Conservation (phyloP, 768 basidiomycete species). For the Scleroderma citrinum region DNA sequence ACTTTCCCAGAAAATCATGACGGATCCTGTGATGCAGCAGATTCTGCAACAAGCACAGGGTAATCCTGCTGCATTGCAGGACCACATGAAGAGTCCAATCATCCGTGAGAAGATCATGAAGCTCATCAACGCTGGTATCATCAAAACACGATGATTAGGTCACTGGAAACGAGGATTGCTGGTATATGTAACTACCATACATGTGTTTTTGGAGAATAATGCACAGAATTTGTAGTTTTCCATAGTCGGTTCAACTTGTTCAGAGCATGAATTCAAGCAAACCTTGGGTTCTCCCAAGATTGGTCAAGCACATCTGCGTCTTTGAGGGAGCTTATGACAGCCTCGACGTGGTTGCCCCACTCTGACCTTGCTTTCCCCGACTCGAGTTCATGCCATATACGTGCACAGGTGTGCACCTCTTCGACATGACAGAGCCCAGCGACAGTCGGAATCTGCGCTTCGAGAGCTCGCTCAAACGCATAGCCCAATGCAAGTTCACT, state of each 20-base stretch:
- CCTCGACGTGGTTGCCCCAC: constrained; percentile 36
- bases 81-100: constrained; percentile 92
- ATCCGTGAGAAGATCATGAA: constrained; percentile 82
- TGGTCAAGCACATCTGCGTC: constrained; percentile 44
- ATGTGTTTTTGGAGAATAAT: constrained; percentile 21
- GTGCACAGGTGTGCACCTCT: constrained; percentile 73
- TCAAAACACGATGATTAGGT: constrained; percentile 64
- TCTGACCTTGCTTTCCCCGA: constrained; percentile 28
- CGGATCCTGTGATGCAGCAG: constrained; percentile 87
- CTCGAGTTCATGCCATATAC: constrained; percentile 59
- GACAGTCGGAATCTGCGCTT: constrained; percentile 53
- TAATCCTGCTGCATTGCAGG: constrained; percentile 83
- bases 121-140: constrained; percentile 88
- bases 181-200: constrained; percentile 17
- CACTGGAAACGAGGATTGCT: neutral
- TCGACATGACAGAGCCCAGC: constrained; percentile 61
- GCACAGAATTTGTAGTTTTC: constrained; percentile 1
- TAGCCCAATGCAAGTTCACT: constrained; percentile 71
- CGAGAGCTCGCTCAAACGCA: constrained; percentile 46
- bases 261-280: constrained; percentile 5
- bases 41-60: constrained; percentile 92
- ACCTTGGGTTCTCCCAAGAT: constrained; percentile 65
- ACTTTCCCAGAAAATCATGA: constrained; percentile 66
- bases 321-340: constrained; percentile 39
- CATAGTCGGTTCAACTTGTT: no score